Evolutionary conservation across 208 protist genomes (phyloP), one percentile per base, ranked within the genome.

Genomic region (Acanthamoeba castellanii): DNA sequence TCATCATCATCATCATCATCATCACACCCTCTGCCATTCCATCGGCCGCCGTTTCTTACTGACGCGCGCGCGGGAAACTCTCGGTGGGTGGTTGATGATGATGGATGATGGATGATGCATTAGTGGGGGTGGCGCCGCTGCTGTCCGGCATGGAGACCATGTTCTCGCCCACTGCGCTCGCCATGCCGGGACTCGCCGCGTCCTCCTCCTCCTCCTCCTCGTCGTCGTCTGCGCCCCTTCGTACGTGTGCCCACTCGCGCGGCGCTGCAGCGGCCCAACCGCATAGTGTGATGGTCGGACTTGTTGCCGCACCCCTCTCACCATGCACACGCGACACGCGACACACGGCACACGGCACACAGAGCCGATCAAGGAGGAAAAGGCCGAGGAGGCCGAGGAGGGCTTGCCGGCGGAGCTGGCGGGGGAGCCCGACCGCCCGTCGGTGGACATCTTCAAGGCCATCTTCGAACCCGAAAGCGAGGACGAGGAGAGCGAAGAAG

Each of bases 361-460:
- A 85, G 47, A 85, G 34, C 47, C 76, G 34, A 42, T 85, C 42
- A 85, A 85, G 76, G 42, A 55, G 76, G 32, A 42, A 78, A 16
- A 93, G 47, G 5, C 27, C 4, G 81, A 64, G 13, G 57, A 93
- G 76, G 37, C 92, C 13, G 64, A 93, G 47, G 88, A 78, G 32
- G 13, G 13, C 6, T 18, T 50, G 88, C 18, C 37, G 20, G 59
- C 34, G 3, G 88, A 93, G 88, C 5, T 42, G 64, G 59, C 47
- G 92, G 50, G 20, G 9, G 50, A 93, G 59, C 84, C 50, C n/a
- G 59, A 90, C 6, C 88, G 92, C 4, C 92, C 92, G 52, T 55
- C 92, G 20, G 42, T 94, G 34, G 92, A 94, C 34, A 61, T 94
- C 16, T 94, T 94, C 72, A 94, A 94, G 72, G 92, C 92, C 6